Evolutionary conservation across 169 alveolate genomes (phyloP), one percentile per base, ranked within the genome.

Genomic region (Plasmodium blacklocki): DNA sequence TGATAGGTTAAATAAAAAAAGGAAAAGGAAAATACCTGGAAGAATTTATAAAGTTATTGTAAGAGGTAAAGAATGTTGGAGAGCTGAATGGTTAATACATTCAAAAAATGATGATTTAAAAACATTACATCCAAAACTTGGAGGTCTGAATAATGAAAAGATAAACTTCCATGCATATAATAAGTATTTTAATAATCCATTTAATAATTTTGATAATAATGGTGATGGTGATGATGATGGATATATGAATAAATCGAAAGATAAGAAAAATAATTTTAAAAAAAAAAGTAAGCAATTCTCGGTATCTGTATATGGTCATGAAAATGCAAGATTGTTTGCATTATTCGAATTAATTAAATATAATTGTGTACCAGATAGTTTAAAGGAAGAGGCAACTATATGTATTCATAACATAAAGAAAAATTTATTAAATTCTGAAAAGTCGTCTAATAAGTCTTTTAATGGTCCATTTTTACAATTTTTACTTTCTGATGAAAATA

Each of bases 21-120:
- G 63, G 54, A 78, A 78, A 66, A 78, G 64, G 54, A 78, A 78
- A 78, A 67, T 78, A 11, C 80, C 76, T 1, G 89, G 89, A 21
- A 78, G 89, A 67, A 39, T 78, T 8, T 78, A 78, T 58, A 78
- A 78, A 60, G 89, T 78, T 9, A 52, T 78, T 66, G 89, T 78
- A 52, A 54, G 89, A 23, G 89, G 89, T 12, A 78, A 78, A 23
- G 89, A 78, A 70, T 78, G 89, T 71, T 78, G 89, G 89, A 78
- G 89, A 59, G 89, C 89, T 9, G 89, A 78, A 78, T 78, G 89
- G 89, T 54, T 66, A 26, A 72, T 66, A 8, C 62, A 54, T 21
- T 15, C 18, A 49, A 54, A 19, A 14, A 54, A 26, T 39, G 62
- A 23, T 14, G 45, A 73, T 73, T 32, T 54, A 18, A 59, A 2